Conservation (phyloP, 306 rosid genomes). For the Pueraria montana region DNA sequence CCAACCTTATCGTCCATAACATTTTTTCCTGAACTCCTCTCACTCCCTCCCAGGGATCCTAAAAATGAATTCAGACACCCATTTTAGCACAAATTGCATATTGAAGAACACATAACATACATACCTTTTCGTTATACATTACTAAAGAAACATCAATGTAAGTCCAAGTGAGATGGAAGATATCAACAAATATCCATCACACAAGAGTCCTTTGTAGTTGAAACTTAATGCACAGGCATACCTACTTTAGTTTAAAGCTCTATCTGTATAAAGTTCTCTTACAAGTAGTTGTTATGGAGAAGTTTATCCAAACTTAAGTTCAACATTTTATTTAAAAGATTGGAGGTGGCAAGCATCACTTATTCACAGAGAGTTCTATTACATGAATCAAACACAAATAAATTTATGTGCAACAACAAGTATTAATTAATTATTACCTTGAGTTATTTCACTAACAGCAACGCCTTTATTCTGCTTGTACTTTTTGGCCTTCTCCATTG, state of each 20-base stretch:
- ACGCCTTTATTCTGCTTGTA: slow-evolving; percentile 56
- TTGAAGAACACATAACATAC: background rate
- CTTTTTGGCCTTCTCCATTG: slow-evolving; percentile 74
- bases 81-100: slow-evolving; percentile 41
- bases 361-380: too few relatives aligned
- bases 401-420: background rate
- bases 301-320: background rate
- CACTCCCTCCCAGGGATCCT: slow-evolving; percentile 57
- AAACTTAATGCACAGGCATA: too few relatives aligned
- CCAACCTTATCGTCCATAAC: slow-evolving; percentile 47
- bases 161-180: too few relatives aligned
- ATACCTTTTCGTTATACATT: background rate
- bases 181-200: too few relatives aligned
- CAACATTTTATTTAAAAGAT: background rate
- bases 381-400: too few relatives aligned
- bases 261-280: too few relatives aligned
- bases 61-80: slow-evolving; percentile 42
- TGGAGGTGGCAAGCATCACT: too few relatives aligned
- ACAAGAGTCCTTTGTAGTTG: too few relatives aligned
- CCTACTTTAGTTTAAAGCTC: too few relatives aligned
- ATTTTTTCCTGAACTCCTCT: slow-evolving; percentile 37
- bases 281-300: too few relatives aligned
- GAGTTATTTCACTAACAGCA: slow-evolving; percentile 24
- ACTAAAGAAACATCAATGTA: too few relatives aligned
- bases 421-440: slow-evolving; percentile 54